Evolutionary conservation across 257 asterid species (phyloP).

Genomic region (Cynanchum wilfordii): DNA sequence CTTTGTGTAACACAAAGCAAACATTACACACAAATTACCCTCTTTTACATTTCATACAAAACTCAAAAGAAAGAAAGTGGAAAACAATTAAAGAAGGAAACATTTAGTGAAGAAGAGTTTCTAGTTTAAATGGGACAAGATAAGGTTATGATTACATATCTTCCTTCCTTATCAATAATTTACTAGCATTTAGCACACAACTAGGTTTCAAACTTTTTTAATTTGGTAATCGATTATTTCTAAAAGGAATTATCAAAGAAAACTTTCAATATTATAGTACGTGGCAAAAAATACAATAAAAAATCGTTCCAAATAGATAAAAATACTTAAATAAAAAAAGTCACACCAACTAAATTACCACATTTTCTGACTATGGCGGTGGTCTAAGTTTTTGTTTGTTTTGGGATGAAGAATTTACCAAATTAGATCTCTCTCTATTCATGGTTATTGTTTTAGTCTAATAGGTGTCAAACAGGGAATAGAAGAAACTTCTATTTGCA

Average conservation of each 20-base stretch:
- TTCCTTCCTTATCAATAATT: neutral
- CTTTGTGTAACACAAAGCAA: neutral
- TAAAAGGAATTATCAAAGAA: neutral
- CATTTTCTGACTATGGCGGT: no score
- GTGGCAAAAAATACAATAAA: no score
- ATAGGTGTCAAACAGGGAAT: neutral
- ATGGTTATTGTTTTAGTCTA: constrained; percentile 10
- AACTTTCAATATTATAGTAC: no score
- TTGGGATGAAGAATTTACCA: neutral
- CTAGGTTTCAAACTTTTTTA: no score
- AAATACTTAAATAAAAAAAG: no score
- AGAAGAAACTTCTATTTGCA: neutral
- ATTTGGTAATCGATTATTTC: no score
- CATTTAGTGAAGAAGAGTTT: no score
- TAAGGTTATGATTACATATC: neutral
- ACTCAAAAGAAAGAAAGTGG: neutral
- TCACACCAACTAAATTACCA: no score
- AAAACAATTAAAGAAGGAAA: neutral
- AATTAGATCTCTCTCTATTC: neutral
- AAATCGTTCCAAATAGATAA: no score
- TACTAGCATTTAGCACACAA: neutral
- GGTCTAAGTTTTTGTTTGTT: neutral
- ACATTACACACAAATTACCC: neutral
- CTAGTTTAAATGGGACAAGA: neutral
- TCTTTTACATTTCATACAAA: neutral